Evolutionary conservation across 2,329 filamentous ascomycete genomes (phyloP), one percentile per base, ranked within the genome.

Genomic region (Biscogniauxia marginata): DNA sequence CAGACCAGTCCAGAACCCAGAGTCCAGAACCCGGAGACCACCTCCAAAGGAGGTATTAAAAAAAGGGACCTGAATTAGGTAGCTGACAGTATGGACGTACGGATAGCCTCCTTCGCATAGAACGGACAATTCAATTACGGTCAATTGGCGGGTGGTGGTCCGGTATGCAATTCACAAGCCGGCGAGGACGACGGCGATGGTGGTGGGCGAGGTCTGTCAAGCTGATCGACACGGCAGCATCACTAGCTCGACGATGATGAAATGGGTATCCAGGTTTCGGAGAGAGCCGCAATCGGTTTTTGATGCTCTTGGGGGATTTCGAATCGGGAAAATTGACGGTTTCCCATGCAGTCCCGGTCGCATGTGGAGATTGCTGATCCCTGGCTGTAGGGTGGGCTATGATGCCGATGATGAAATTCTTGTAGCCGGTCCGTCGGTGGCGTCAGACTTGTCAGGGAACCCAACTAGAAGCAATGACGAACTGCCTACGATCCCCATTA

Each of bases 221-320:
- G 30, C 13, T 39, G 30, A 39, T 39, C 30, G 30, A 39, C 30
- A 39, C 30, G 30, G 30, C 30, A 16, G 30, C 30, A 39, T 39
- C 55, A 58, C 56, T 59, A 59, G 50, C n/a, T 49, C n/a, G 56
- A 50, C 44, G 43, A 68, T 68, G 63, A 67, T 66, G 66, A 66
- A 65, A 67, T 64, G 60, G 56, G 54, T 60, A 60, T 59, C 63
- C 60, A 64, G 57, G 55, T 46, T 59, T 62, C 66, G 67, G 67
- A 66, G 63, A 59, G 64, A 69, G 67, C 67, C 67, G 67, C 67
- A 67, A 70, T 70, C 64, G 67, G 64, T 64, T 69, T 66, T 55
- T 67, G 63, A 60, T 55, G 56, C 51, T 56, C 55, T 57, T 46
- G 56, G 65, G 65, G 65, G 56, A 65, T 67, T 67, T 65, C 53